Base-by-base conservation (phyloP, 1,139 yeast species). In the Geotrichum siamense region DNA sequence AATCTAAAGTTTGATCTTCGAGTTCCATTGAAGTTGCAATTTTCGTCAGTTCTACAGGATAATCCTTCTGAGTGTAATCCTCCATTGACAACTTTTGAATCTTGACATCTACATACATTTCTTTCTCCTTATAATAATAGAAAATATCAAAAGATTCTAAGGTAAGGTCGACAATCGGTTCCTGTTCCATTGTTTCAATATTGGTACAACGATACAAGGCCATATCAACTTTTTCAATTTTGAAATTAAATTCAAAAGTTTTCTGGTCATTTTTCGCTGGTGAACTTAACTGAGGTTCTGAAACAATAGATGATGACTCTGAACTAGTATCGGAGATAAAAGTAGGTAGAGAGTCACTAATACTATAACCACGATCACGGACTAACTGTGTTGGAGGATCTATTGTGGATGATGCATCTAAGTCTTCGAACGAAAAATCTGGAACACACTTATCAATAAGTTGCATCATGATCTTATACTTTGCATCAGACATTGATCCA, bases 391-490 rank as follows among this genome's bases (percentile, higher is more conserved):
- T 22, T 3, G 27, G 13, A 3, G 26, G 21, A 15, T 43, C 47
- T n/a, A 28, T 33, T 1, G 47, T 45, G n/a, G 16, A 8, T 15
- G 49, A 52, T 2, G 50, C 61, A 17, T 53, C 54, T 3, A 55
- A 60, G 17, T 56, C 63, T 17, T 53, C 62, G 36, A 53, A 52
- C 13, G 69, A 75, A 48, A 78, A 67, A 39, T 73, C 67, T 1
- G 96, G 96, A 15, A 89, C 70, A 23, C 83, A 77, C 19, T 70
- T 73, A 48, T 82, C 83, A 39, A 87, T 66, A 38, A 91, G 68
- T 47, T 79, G 77, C 89, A 91, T 80, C 56, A 91, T 69, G 1
- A 89, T 77, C 59, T 86, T 84, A 64, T 93, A 93, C 57, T 93
- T 96, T 54, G 79, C 82, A 59, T 93, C 98, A 53, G 86, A 85